Percentiles rank a stretch among this genome's conserved stretches.
These are phyloP conservation scores for Pyrenochaeta sp. DNA, from an alignment of 2,329 filamentous ascomycete species.

Conservation along the genomic window DNA sequence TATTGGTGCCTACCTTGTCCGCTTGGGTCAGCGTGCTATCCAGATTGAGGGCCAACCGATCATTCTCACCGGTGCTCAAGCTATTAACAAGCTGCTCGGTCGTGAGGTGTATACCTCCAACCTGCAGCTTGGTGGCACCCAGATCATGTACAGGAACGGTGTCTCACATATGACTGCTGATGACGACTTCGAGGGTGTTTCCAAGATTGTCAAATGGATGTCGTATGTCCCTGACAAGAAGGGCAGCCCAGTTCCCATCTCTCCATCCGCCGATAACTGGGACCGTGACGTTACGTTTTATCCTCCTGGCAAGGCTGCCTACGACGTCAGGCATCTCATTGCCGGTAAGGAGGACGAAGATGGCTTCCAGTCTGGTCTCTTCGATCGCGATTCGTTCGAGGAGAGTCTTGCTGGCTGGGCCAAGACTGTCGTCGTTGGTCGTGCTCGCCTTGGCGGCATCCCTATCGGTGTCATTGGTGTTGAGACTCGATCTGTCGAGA, in stretches of 20 bases:
- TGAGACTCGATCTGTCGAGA: conserved; percentile 95
- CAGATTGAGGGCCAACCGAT: conserved; percentile 99
- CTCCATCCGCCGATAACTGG: conserved; percentile 85
- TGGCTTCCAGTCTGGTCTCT: conserved; percentile 88
- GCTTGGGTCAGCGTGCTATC: conserved; percentile 96
- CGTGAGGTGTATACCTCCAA: conserved; percentile 99
- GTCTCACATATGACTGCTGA: conserved; percentile 98
- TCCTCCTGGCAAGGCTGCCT: conserved; percentile 82
- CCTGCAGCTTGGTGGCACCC: conserved; percentile 98
- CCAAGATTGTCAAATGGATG: conserved; percentile 98
- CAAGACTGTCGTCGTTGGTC: conserved; percentile 93
- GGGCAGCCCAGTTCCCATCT: conserved; percentile 90
- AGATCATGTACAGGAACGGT: conserved; percentile 99
- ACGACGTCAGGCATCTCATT: conserved; percentile 95
- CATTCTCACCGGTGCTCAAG: conserved; percentile 95
- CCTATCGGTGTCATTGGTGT: conserved; percentile 98
- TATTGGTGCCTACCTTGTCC: conserved; percentile 98
- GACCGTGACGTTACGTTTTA: conserved; percentile 88
- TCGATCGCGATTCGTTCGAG: conserved; percentile 96
- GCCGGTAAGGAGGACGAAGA: conserved; percentile 84
- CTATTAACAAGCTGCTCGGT: conserved; percentile 97
- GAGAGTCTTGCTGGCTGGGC: conserved; percentile 98
- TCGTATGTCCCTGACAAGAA: conserved; percentile 97
- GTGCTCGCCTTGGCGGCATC: conserved; percentile 94
- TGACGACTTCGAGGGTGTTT: conserved; percentile 97